Evolutionary conservation across 1,284 basidiomycete genomes (phyloP).

Genomic region (Boletus sp.): DNA sequence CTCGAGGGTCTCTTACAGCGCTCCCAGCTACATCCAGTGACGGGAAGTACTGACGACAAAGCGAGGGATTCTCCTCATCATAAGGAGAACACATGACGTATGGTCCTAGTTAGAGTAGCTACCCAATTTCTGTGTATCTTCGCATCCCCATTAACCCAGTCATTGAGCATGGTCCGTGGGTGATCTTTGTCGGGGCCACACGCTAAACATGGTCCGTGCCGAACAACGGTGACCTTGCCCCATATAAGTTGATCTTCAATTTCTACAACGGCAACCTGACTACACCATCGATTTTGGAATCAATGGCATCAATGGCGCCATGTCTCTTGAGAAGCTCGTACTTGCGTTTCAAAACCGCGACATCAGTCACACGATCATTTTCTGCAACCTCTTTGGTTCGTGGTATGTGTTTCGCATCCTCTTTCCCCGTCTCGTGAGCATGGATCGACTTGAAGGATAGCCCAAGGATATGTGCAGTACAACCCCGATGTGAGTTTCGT

Average conservation of each 20-base stretch:
- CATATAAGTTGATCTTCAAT: neutral
- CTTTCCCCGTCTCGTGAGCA: neutral
- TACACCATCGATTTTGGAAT: neutral
- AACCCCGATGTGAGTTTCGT: slow-evolving; percentile 28
- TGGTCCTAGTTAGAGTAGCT: slow-evolving; percentile 8
- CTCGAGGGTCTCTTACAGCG: slow-evolving; percentile 24
- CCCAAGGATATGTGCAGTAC: slow-evolving; percentile 23
- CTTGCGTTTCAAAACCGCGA: slow-evolving; percentile 10
- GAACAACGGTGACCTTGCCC: neutral
- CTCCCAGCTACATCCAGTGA: neutral
- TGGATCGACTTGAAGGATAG: slow-evolving; percentile 10
- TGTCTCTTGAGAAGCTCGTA: slow-evolving; percentile 7
- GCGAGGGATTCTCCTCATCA: neutral
- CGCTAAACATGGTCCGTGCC: slow-evolving; percentile 22
- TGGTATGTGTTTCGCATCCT: slow-evolving; percentile 15
- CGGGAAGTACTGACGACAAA: neutral
- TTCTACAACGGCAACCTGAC: neutral
- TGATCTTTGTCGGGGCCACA: neutral
- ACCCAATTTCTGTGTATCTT: neutral
- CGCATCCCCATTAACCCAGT: too few relatives aligned
- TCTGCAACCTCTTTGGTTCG: slow-evolving; percentile 17
- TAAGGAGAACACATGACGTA: neutral
- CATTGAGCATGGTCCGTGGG: neutral
- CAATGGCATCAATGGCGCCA: slow-evolving; percentile 1
- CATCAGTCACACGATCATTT: slow-evolving; percentile 17